Evolutionary conservation across 305 asterid species (phyloP).

Genomic region (Ajuga reptans): DNA sequence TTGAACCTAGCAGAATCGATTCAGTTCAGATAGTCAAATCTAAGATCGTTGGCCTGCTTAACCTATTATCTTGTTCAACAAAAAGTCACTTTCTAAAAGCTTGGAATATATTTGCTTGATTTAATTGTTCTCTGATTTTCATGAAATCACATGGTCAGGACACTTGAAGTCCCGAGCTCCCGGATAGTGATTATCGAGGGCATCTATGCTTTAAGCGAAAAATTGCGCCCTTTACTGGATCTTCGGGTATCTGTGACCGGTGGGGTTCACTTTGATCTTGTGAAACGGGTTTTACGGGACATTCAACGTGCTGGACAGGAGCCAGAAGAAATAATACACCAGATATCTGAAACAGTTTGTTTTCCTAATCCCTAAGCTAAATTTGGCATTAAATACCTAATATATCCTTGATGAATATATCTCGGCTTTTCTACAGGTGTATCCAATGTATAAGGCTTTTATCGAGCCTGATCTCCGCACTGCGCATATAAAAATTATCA

Average conservation of each 20-base stretch:
- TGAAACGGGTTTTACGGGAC: conserved; percentile 93
- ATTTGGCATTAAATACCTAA: conserved; percentile 2
- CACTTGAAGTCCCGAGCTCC: conserved; percentile 88
- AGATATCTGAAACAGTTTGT: conserved; percentile 94
- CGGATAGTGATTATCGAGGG: conserved; percentile 92
- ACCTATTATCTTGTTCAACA: background rate
- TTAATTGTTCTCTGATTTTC: conserved; percentile 15
- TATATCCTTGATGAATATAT: conserved; percentile 9
- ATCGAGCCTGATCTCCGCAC: conserved; percentile 96
- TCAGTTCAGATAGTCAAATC: conserved; percentile 12
- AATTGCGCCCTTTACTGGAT: conserved; percentile 73
- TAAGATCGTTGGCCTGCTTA: background rate
- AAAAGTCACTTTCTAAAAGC: background rate
- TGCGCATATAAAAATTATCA: conserved; percentile 85
- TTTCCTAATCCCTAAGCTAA: conserved; percentile 21
- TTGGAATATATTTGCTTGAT: conserved; percentile 12
- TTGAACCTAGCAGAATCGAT: background rate
- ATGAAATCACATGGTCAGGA: conserved; percentile 48
- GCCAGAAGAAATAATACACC: conserved; percentile 97
- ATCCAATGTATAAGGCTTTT: conserved; percentile 98
- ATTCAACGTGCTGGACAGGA: conserved; percentile 97
- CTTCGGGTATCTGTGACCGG: conserved; percentile 95
- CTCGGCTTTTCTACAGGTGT: conserved; percentile 54
- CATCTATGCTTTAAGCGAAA: conserved; percentile 89
- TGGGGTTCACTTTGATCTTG: conserved; percentile 99